Percentiles rank a stretch among this genome's conserved stretches.
These are phyloP conservation scores for Aspergillus coremiiformis DNA, from an alignment of 495 filamentous ascomycete genomes.

Conservation along the genomic window DNA sequence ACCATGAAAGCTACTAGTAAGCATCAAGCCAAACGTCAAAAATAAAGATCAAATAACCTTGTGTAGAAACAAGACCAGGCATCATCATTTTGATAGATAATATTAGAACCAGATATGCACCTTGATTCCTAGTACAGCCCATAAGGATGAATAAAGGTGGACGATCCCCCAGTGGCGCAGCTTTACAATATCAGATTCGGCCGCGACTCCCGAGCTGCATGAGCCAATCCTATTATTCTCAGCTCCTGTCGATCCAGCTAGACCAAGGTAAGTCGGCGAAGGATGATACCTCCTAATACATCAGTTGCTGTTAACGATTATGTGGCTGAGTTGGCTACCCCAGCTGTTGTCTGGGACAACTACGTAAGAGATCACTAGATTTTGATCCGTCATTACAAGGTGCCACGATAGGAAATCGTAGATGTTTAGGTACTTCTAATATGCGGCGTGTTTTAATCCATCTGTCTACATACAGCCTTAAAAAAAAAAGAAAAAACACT, in stretches of 20 bases:
- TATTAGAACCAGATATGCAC: constrained; percentile 1
- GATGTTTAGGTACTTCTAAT: neutral
- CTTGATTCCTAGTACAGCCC: neutral
- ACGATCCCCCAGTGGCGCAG: constrained; percentile 9
- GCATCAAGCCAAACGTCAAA: neutral
- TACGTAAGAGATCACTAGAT: neutral
- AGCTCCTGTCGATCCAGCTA: neutral
- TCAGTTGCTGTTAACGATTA: neutral
- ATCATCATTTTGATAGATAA: neutral
- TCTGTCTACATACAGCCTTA: neutral
- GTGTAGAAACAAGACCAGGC: neutral
- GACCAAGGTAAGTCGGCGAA: neutral
- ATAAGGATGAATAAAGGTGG: constrained; percentile 2
- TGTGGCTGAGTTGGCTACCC: neutral
- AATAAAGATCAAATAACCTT: neutral
- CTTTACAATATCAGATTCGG: constrained; percentile 1
- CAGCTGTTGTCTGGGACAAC: neutral
- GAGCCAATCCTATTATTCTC: constrained; percentile 2
- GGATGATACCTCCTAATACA: neutral
- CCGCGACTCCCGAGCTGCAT: neutral
- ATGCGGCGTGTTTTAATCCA: neutral
- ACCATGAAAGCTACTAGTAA: neutral
- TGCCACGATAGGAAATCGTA: neutral
- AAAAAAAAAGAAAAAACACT: too few relatives aligned
- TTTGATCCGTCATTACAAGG: too few relatives aligned